Conservation (phyloP, 208 protist genomes). For the Tritrichomonas musculus region DNA sequence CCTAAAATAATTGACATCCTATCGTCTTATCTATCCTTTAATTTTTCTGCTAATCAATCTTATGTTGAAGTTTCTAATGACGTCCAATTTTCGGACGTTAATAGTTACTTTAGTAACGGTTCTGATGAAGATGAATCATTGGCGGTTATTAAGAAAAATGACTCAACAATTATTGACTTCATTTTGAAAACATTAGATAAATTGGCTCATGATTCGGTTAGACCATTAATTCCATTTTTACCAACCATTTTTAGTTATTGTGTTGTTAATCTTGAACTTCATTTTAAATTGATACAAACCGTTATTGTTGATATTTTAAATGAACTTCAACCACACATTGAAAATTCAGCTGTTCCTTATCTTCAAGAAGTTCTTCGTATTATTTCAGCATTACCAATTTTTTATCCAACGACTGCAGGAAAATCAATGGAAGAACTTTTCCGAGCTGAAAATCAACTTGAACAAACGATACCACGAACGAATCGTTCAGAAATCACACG, state of each 20-base stretch:
- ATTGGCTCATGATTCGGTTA: not conserved
- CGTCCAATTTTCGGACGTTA: not conserved
- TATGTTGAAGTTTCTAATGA: not conserved
- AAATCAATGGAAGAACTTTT: not conserved
- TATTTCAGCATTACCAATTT: not conserved
- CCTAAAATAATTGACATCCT: not conserved
- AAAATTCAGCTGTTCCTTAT: not conserved
- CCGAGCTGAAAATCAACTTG: not conserved
- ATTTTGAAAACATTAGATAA: too few relatives aligned
- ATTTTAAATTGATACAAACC: not conserved
- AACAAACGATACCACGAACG: not conserved
- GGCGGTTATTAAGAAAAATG: too few relatives aligned
- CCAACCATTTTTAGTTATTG: not conserved
- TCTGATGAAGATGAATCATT: not conserved
- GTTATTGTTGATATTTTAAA: not conserved
- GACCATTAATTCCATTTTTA: not conserved
- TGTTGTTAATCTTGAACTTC: not conserved
- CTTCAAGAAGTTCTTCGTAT: not conserved
- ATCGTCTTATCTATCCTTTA: not conserved
- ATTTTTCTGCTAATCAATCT: not conserved
- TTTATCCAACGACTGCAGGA: not conserved
- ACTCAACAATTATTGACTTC: too few relatives aligned
- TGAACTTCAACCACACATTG: not conserved
- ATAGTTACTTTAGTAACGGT: not conserved
- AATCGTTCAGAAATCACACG: not conserved